A percentile compares a stretch with the other conserved stretches of the same genome.
These are phyloP conservation scores for Sugiyamaella chiloensis DNA, from an alignment of 805 yeast genomes.

Conservation along the genomic window DNA sequence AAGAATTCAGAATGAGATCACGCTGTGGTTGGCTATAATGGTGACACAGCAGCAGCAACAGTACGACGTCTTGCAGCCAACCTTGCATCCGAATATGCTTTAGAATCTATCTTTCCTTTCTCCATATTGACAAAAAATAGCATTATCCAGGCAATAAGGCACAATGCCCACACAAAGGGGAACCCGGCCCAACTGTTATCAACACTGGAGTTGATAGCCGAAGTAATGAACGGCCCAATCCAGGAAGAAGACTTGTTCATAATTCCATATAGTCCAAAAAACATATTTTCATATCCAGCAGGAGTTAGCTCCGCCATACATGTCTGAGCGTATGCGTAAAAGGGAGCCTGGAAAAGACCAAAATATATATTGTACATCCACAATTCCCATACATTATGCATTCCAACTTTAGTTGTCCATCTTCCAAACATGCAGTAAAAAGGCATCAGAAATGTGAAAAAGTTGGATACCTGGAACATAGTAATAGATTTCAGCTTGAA, in stretches of 20 bases:
- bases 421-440: constrained; percentile 20
- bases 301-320: constrained; percentile 20
- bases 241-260: constrained; percentile 18
- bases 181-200: constrained; percentile 18
- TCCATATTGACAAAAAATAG: constrained; percentile 17
- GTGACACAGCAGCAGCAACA: background rate
- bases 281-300: constrained; percentile 17
- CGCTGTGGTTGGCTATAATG: no score
- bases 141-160: constrained; percentile 17
- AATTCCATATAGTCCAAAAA: constrained; percentile 19
- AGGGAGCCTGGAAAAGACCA: constrained; percentile 18
- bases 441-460: constrained; percentile 18
- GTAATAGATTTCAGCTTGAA: constrained; percentile 17
- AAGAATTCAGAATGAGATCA: no score
- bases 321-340: constrained; percentile 19
- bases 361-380: constrained; percentile 20
- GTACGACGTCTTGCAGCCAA: constrained; percentile 7
- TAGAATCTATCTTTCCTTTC: constrained; percentile 12
- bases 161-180: constrained; percentile 18
- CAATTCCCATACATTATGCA: constrained; percentile 20
- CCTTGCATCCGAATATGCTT: constrained; percentile 12
- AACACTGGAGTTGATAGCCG: constrained; percentile 17
- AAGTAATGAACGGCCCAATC: constrained; percentile 21
- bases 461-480: constrained; percentile 20
- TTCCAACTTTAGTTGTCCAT: constrained; percentile 18